These are phyloP conservation scores for Endotrypanum monterogeii DNA, from an alignment of 208 protist genomes.

Conservation along the genomic window DNA sequence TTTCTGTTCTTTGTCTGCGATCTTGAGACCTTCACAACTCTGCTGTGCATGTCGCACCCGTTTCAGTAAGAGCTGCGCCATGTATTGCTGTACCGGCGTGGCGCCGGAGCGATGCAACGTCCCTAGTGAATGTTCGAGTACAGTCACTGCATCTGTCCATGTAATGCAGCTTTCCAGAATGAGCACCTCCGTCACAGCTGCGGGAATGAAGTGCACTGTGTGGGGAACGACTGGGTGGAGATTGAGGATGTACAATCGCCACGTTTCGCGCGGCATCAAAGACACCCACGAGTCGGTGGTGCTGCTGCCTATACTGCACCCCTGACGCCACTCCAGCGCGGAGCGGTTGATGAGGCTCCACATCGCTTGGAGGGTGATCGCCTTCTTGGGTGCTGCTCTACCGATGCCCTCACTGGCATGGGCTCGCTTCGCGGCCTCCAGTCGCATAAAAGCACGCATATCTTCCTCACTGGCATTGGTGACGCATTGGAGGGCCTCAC, in stretches of 20 bases:
- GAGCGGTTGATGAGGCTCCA: neutral
- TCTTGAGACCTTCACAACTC: neutral
- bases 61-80: constrained; percentile 32
- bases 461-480: constrained; percentile 8
- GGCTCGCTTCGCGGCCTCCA: constrained; percentile 23
- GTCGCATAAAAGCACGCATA: constrained; percentile 17
- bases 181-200: constrained; percentile 44
- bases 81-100: constrained; percentile 63
- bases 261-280: constrained; percentile 3
- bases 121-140: constrained; percentile 48
- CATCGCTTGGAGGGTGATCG: neutral
- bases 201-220: constrained; percentile 50
- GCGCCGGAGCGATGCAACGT: constrained; percentile 35
- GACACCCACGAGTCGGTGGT: neutral
- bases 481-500: constrained; percentile 18
- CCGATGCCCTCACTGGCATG: neutral
- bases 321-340: constrained; percentile 5
- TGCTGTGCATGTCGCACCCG: constrained; percentile 16
- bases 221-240: constrained; percentile 41
- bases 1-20: neutral
- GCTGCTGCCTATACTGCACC: constrained; percentile 8
- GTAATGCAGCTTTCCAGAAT: constrained; percentile 33
- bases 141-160: constrained; percentile 32
- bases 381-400: neutral
- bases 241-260: constrained; percentile 9